Conservation (phyloP, 257 asterid genomes). For the Penstemon barbatus region DNA sequence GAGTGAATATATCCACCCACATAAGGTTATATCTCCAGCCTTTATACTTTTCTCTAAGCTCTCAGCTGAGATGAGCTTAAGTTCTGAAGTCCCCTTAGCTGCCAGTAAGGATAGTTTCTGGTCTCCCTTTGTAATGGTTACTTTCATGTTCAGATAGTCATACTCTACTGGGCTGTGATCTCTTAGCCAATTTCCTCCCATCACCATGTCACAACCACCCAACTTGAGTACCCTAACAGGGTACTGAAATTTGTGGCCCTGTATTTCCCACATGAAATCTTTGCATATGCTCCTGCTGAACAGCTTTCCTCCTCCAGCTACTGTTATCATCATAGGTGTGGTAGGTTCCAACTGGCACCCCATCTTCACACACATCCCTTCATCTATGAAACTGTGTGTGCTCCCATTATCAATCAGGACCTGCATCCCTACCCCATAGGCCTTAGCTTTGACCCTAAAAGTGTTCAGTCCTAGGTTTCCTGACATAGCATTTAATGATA, state of each 20-base stretch:
- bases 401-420: not conserved
- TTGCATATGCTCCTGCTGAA: not conserved
- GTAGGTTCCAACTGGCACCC: not conserved
- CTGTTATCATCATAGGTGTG: not conserved
- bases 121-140: rapidly evolving
- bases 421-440: too few species aligned
- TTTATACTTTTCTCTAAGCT: not conserved
- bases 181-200: not conserved
- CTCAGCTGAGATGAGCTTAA: not conserved
- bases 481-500: too few species aligned
- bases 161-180: not conserved
- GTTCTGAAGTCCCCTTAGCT: too few species aligned
- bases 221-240: not conserved
- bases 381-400: not conserved
- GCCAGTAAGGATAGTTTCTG: not conserved
- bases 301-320: not conserved
- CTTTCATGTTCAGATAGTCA: not conserved
- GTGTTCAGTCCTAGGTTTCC: too few species aligned
- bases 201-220: not conserved
- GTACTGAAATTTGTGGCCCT: not conserved
- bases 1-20: not conserved
- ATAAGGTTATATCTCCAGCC: not conserved
- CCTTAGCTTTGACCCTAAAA: too few species aligned
- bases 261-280: not conserved
- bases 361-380: not conserved